These are phyloP conservation scores for Colletotrichum sp. DNA, from an alignment of 2,329 filamentous ascomycete genomes.

Conservation along the genomic window DNA sequence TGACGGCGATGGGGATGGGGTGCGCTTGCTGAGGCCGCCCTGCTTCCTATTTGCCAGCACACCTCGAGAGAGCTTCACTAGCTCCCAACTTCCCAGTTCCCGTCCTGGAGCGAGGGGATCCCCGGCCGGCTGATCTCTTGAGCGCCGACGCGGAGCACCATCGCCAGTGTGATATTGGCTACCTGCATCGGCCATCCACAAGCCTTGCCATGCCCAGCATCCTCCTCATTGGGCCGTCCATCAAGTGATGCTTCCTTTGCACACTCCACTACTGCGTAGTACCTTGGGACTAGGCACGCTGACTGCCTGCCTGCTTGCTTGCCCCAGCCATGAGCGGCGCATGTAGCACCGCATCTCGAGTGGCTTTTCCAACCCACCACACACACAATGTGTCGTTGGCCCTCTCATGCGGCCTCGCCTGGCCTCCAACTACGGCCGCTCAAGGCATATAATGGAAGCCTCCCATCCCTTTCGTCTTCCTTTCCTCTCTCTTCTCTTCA, in stretches of 20 bases:
- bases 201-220: neutral
- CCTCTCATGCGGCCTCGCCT: constrained; percentile 3
- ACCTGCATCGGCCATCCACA: constrained; percentile 22
- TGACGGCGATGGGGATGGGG: neutral
- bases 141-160: constrained; percentile 12
- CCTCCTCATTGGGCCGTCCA: constrained; percentile 15
- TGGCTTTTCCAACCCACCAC: constrained; percentile 7
- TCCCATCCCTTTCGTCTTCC: constrained; percentile 40
- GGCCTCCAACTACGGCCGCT: constrained; percentile 13
- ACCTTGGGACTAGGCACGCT: neutral
- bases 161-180: constrained; percentile 22
- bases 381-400: neutral
- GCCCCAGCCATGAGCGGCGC: constrained; percentile 15
- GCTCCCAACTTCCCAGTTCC: neutral
- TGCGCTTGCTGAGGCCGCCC: neutral
- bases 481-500: constrained; percentile 59
- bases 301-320: neutral
- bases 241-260: constrained; percentile 15
- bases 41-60: constrained; percentile 14
- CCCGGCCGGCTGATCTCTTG: constrained; percentile 13
- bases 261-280: constrained; percentile 5
- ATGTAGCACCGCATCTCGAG: constrained; percentile 16
- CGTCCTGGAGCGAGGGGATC: constrained; percentile 6
- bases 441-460: constrained; percentile 36
- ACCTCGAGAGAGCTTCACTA: neutral